Percentiles rank a stretch among this genome's conserved stretches.
Conservation (phyloP, 2,329 filamentous ascomycete genomes). For the Penicillium sp. region DNA sequence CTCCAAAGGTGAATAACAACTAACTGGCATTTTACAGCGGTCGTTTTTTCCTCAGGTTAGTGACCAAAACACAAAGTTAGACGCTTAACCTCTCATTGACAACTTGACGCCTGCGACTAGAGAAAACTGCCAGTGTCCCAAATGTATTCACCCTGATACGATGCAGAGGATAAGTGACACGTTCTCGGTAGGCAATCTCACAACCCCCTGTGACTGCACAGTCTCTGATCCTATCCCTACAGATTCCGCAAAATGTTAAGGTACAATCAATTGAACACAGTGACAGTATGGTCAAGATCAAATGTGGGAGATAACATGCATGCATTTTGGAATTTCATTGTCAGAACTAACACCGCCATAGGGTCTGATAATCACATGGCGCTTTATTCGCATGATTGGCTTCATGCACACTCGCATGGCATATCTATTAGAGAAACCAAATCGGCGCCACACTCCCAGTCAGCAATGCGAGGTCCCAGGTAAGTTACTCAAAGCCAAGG, state of each 20-base stretch:
- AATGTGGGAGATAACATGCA: slow-evolving; percentile 44
- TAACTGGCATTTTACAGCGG: slow-evolving; percentile 11
- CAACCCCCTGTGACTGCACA: neutral
- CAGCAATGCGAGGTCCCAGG: neutral
- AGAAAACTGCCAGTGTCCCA: slow-evolving; percentile 68
- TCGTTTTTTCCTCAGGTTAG: slow-evolving; percentile 20
- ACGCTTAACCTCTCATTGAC: neutral
- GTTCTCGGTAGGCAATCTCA: slow-evolving; percentile 53
- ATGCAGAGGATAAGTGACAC: slow-evolving; percentile 67
- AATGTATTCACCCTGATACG: slow-evolving; percentile 68
- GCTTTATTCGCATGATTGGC: slow-evolving; percentile 63
- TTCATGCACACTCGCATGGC: slow-evolving; percentile 49
- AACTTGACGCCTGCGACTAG: slow-evolving; percentile 39
- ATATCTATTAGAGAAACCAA: slow-evolving; percentile 3
- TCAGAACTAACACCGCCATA: slow-evolving; percentile 33
- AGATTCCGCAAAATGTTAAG: slow-evolving; percentile 51
- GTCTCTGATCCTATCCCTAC: neutral
- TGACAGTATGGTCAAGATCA: slow-evolving; percentile 46
- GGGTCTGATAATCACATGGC: slow-evolving; percentile 70
- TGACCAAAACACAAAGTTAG: neutral
- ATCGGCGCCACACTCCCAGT: neutral
- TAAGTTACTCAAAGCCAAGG: neutral
- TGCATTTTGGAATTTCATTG: neutral
- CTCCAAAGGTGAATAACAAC: neutral
- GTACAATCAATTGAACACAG: slow-evolving; percentile 32